Base-by-base conservation (phyloP, 73 alveolate genomes). In the Urostyla sp. region DNA sequence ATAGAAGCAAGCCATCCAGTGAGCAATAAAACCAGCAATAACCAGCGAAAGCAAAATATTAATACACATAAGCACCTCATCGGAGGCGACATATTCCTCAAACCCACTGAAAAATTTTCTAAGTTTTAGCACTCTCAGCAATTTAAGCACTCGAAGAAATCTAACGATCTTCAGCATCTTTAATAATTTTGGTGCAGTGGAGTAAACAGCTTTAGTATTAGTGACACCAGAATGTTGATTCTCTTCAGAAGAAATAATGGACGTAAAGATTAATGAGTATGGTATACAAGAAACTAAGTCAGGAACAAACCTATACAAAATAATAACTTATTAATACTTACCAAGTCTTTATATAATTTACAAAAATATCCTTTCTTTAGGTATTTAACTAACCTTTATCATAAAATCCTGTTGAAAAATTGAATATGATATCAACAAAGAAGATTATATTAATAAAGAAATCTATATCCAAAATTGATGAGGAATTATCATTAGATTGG, bases 1-100 rank as follows among this genome's bases (percentile, higher is more conserved):
- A 55, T 55, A 89, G 31, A 89, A 51, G 44, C 95, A 89, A 20
- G 95, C 95, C 57, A 84, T 38, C 93, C 95, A 89, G 57, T 89
- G 95, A 21, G 91, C 92, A 24, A 89, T 45, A 61, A 85, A 89
- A 6, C 75, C 55, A 8, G 74, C 58, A 24, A 60, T 49, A 0
- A 55, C 40, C 58, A 89, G 37, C 16, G 85, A 74, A 32, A 69
- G 72, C 1, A 80, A 40, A 50, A 87, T 59, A 13, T 76, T 75
- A 6, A 84, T 21, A 38, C 84, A 23, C 27, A 76, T 59, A 37
- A 63, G 60, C 27, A 85, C 23, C 37, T 60, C 75, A 43, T 86
- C 94, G 28, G 94, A 55, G 0, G 67, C 87, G 37, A 86, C 66
- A 57, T 54, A 77, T 30, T 86, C 94, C 46, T 86, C 94, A 15